Base-by-base conservation (phyloP, 805 yeast genomes). In the Candida berthetii region DNA sequence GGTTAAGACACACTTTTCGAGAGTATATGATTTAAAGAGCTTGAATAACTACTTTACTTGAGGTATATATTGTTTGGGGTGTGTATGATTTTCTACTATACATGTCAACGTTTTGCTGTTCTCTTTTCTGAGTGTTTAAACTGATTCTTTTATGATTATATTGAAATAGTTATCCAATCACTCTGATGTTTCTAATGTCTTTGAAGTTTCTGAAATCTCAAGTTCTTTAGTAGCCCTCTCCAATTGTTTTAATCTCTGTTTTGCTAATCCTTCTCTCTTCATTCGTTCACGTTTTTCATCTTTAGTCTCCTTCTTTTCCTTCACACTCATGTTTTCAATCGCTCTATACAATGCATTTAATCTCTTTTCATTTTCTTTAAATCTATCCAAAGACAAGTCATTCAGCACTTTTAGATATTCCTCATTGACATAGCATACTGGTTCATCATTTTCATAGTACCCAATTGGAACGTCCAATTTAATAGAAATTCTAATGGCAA, bases 391-490 rank as follows among this genome's bases (percentile, higher is more conserved):
- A 0, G 90, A 76, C 38, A 85, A 57, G 28, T 62, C 61, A 18
- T 83, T 78, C 7, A 82, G 57, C 32, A 76, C 52, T 10, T 64
- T 43, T 20, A 86, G 57, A 50, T 85, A 84, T 5, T 67, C 61
- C 19, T 66, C 64, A 19, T 65, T 53, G 0, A 85, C 93, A 37
- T 81, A 58, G 13, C 72, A 50, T 1, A 60, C 52, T 17, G 71
- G 48, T 13, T 53, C 42, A 1, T 61, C 61, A 4, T 62, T 65
- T 17, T 62, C 55, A 11, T 71, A 58, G 49, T 62, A 76, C 0
- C 90, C 96, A 27, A 87, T 74, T 1, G 96, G 96, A 0, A 81
- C 69, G 55, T 88, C 96, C 19, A 88, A 58, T 46, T 77, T 76
- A 43, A 88, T 79, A 4, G 87, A 79, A 1, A 78, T 83, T 48